Percentiles rank a stretch among this genome's conserved stretches.
Evolutionary conservation across 306 rosid species (phyloP).

Genomic region (Vigna angularis): DNA sequence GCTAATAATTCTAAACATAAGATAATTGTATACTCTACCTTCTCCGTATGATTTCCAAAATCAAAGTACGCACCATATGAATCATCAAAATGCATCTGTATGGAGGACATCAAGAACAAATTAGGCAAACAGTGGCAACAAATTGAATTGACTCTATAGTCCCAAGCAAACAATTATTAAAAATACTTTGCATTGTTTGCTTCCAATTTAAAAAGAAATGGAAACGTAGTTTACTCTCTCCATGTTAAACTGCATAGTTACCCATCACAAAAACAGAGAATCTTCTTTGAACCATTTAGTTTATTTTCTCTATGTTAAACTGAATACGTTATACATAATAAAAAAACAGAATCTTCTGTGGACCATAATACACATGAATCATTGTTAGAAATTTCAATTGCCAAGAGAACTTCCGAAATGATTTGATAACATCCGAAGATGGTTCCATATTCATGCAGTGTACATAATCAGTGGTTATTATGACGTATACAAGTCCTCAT

Average conservation of each 20-base stretch:
- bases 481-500: slow-evolving; percentile 17
- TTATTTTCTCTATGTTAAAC: slow-evolving; percentile 16
- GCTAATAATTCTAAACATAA: slow-evolving; percentile 30
- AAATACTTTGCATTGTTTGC: slow-evolving; percentile 33
- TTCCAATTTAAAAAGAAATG: slow-evolving; percentile 19
- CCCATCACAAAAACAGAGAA: background rate
- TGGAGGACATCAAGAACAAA: slow-evolving; percentile 46
- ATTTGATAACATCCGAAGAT: background rate
- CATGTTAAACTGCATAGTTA: slow-evolving; percentile 6
- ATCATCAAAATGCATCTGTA: slow-evolving; percentile 88
- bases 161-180: slow-evolving; percentile 21
- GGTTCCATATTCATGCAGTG: slow-evolving; percentile 3
- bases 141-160: background rate
- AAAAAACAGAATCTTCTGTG: background rate
- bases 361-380: background rate
- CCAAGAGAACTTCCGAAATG: background rate
- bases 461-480: background rate
- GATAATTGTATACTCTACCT: slow-evolving; percentile 56
- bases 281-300: background rate
- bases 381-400: background rate
- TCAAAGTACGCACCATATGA: slow-evolving; percentile 83
- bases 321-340: slow-evolving; percentile 14
- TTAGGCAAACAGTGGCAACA: slow-evolving; percentile 38
- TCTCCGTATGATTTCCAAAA: slow-evolving; percentile 94
- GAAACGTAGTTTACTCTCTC: slow-evolving; percentile 2